Percentiles rank a stretch among this genome's conserved stretches.
Conservation (phyloP, 345 rosid species). For the Populus alba region DNA sequence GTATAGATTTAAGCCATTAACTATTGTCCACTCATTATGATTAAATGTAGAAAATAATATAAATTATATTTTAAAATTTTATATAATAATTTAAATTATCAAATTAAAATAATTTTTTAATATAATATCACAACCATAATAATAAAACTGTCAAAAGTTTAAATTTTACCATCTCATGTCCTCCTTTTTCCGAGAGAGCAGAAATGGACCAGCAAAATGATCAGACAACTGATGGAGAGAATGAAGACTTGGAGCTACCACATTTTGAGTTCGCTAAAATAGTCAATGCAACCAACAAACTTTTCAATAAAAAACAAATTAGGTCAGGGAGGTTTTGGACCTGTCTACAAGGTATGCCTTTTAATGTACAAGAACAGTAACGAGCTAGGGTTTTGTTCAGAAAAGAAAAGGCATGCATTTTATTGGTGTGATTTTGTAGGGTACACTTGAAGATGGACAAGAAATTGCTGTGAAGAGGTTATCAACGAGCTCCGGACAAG, state of each 20-base stretch:
- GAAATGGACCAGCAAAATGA: background rate
- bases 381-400: too few species aligned
- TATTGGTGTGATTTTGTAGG: background rate
- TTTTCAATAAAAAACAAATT: background rate
- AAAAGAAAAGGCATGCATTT: too few species aligned
- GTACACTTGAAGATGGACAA: constrained; percentile 1
- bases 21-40: too few species aligned
- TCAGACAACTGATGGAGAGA: background rate
- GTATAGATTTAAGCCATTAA: background rate
- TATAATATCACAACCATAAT: too few species aligned
- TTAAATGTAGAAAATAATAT: too few species aligned
- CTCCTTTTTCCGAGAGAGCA: background rate
- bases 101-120: too few species aligned
- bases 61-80: too few species aligned
- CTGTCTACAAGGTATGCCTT: constrained; percentile 1
- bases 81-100: too few species aligned
- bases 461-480: constrained; percentile 20
- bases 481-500: constrained; percentile 14
- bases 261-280: background rate
- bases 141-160: too few species aligned
- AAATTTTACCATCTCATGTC: too few species aligned
- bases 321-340: constrained; percentile 14
- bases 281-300: background rate
- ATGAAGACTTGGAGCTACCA: background rate
- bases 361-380: background rate